These are phyloP conservation scores for Tricholoma hemisulphureum DNA, from an alignment of 768 basidiomycete species.

Conservation along the genomic window DNA sequence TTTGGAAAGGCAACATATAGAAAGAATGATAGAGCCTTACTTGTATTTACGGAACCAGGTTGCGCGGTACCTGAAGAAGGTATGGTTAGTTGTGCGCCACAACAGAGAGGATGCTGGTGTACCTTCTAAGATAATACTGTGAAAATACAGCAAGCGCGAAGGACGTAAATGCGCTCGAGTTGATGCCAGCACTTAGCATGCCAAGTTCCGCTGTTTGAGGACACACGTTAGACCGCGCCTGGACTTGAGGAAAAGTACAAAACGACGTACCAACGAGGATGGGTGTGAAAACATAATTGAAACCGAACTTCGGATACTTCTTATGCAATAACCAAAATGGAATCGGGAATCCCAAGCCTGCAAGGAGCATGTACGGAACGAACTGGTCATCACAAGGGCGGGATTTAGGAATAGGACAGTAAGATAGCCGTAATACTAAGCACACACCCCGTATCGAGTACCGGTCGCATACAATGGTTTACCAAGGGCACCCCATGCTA, in stretches of 20 bases:
- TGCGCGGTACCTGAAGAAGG: constrained; percentile 31
- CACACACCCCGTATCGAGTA: constrained; percentile 41
- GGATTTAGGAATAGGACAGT: neutral
- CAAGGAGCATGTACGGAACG: constrained; percentile 43
- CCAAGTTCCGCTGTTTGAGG: neutral
- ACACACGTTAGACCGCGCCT: neutral
- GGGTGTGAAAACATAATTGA: constrained; percentile 44
- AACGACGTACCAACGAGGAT: constrained; percentile 33
- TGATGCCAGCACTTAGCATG: neutral
- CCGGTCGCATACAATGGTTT: constrained; percentile 45
- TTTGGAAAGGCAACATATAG: neutral
- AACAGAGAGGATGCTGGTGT: neutral
- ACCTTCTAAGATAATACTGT: constrained; percentile 6
- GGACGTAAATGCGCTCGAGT: constrained; percentile 1
- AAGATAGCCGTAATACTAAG: constrained; percentile 12
- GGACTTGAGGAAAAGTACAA: constrained; percentile 25
- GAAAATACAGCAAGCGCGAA: constrained; percentile 3
- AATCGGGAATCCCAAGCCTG: constrained; percentile 49
- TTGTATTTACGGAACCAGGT: constrained; percentile 53
- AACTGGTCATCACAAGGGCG: constrained; percentile 28
- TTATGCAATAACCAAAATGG: constrained; percentile 51
- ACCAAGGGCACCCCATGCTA: constrained; percentile 56
- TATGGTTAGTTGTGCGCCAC: neutral
- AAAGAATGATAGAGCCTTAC: neutral
- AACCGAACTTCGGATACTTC: constrained; percentile 44